These are phyloP conservation scores for Penicillium aurantiogriseum DNA, from an alignment of 2,329 filamentous ascomycete species.

Conservation along the genomic window DNA sequence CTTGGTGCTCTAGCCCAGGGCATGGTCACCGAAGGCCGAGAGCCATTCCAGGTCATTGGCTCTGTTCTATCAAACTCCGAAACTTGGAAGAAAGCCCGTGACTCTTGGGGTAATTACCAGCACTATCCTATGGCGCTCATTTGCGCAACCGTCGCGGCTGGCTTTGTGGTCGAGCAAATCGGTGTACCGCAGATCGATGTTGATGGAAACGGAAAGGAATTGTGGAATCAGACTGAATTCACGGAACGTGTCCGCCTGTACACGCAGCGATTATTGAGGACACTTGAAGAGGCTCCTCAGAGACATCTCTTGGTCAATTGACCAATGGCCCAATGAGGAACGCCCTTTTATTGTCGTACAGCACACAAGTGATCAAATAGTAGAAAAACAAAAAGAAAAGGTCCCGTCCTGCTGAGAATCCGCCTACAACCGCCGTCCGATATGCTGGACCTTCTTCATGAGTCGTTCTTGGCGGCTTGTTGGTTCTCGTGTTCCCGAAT, in stretches of 20 bases:
- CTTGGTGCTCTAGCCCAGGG: conserved; percentile 62
- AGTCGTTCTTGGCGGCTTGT: conserved; percentile 45
- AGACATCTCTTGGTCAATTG: conserved; percentile 39
- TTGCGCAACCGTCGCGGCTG: conserved; percentile 80
- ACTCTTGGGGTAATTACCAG: conserved; percentile 49
- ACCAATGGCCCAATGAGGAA: conserved; percentile 33
- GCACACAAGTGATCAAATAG: conserved; percentile 36
- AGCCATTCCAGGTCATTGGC: conserved; percentile 31
- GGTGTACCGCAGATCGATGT: conserved; percentile 63
- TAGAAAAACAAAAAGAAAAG: conserved; percentile 30
- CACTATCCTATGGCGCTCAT: conserved; percentile 64
- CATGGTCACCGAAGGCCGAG: conserved; percentile 46
- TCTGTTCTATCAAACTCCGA: conserved; percentile 49
- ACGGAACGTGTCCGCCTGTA: conserved; percentile 46
- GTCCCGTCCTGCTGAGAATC: conserved; percentile 26
- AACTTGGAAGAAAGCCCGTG: conserved; percentile 48
- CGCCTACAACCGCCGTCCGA: conserved; percentile 23
- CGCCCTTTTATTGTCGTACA: conserved; percentile 42
- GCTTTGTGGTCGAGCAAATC: conserved; percentile 92
- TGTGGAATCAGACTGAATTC: conserved; percentile 48
- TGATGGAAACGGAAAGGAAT: conserved; percentile 34
- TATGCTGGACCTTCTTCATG: conserved; percentile 27
- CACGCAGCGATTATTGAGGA: conserved; percentile 42
- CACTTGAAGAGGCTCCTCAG: conserved; percentile 39
- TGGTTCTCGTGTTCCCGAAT: conserved; percentile 65